Evolutionary conservation across 2,329 filamentous ascomycete genomes (phyloP), one percentile per base, ranked within the genome.

Genomic region (Colletotrichum sp.): DNA sequence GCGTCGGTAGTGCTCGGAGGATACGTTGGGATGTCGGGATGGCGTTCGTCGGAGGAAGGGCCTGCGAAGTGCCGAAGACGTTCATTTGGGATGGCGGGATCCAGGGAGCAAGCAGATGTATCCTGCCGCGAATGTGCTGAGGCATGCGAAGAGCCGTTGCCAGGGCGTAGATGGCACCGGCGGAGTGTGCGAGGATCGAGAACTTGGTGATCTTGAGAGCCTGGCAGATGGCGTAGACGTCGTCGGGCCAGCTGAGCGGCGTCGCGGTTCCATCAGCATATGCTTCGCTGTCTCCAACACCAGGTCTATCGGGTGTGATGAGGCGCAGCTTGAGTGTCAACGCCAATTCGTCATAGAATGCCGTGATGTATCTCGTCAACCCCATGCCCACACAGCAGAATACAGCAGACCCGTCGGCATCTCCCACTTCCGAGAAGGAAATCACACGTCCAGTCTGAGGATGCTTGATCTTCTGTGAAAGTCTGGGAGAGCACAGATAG

Each of bases 311-410:
- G 8, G 96, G 94, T 1, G 97, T 99, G 79, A 99, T 98, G 67
- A 99, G 89, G 24, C 97, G 92, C 72, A 99, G 86, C 83, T 95
- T 97, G 75, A 99, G 87, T 1, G 96, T 98, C 81, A 95, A 87
- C 4, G 97, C 97, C 69, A 99, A 88, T 83, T 99, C 97, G 83
- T 99, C 97, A 82, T 99, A 99, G 83, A 99, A 99, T 0, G 96
- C 96, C 76, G 95, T 98, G 75, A 99, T 94, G 82, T 97, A 99
- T 84, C 97, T 92, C 13, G 97, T 99, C 80, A 99, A 85, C 0
- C 97, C 97, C 97, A 99, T 99, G 24, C 97, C 97, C 4, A 99
- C 96, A 81, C 97, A 99, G 82, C 97, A 98, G 79, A 99, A 96
- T 3, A 99, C 95, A 4, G 96, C 96, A 79, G 94, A 96, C 2